Evolutionary conservation across 257 asterid species (phyloP).

Genomic region (Nicotiana obtusifolia): DNA sequence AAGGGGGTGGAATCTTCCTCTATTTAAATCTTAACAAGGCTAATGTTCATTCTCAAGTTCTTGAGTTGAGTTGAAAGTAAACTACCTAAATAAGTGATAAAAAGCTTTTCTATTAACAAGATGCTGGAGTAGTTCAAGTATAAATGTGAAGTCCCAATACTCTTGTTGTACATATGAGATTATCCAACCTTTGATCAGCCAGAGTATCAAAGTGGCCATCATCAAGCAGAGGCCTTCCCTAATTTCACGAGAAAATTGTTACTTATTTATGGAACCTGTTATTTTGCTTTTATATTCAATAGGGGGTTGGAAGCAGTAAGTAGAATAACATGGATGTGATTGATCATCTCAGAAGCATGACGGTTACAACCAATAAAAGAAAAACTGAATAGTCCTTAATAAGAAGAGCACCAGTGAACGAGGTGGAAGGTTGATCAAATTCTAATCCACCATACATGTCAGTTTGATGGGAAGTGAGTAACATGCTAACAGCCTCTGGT

Average conservation of each 20-base stretch:
- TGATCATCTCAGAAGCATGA: background rate
- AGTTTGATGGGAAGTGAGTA: background rate
- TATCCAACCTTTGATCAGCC: conserved; percentile 65
- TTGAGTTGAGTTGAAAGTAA: no score
- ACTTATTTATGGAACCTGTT: background rate
- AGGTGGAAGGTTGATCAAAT: background rate
- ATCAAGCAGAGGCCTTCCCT: conserved; percentile 92
- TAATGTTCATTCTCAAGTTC: no score
- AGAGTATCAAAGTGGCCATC: conserved; percentile 43
- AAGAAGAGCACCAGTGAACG: background rate
- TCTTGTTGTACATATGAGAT: no score
- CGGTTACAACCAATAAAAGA: background rate
- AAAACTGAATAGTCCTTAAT: background rate
- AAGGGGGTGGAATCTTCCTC: no score
- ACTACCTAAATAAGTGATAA: no score
- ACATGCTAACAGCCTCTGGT: background rate
- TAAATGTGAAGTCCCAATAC: no score
- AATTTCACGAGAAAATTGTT: background rate
- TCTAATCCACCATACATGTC: background rate
- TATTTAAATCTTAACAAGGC: no score
- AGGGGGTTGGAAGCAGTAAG: no score
- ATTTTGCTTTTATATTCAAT: background rate
- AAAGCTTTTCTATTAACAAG: no score
- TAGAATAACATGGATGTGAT: background rate
- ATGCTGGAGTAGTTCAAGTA: no score